phyloP scores from a whole-genome alignment of 1,284 basidiomycete species.

The Kwoniella shivajii region DNA sequence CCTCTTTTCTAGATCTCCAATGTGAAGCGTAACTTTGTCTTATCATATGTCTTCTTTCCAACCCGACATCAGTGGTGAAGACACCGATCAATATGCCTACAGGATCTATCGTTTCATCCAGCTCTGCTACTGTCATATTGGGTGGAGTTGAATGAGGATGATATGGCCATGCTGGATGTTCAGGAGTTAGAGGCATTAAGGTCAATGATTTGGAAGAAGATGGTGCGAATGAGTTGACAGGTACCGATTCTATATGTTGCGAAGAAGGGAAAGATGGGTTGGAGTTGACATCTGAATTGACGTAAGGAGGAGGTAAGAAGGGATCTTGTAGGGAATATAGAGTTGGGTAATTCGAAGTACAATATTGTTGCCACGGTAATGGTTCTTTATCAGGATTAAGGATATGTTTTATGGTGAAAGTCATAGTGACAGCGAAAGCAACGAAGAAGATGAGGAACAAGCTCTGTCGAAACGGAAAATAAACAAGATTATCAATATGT shows the following conservation, averaged over 20 bases:
- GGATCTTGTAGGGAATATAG: constrained; percentile 46
- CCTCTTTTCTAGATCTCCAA: constrained; percentile 71
- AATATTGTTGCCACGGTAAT: constrained; percentile 91
- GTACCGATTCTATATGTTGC: constrained; percentile 5
- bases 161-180: constrained; percentile 53
- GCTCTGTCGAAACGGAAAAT: constrained; percentile 14
- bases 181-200: constrained; percentile 35
- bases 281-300: constrained; percentile 15
- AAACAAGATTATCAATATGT: neutral
- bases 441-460: constrained; percentile 69
- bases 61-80: constrained; percentile 82
- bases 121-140: constrained; percentile 20
- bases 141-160: constrained; percentile 25
- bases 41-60: constrained; percentile 85
- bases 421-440: constrained; percentile 60
- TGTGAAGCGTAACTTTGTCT: constrained; percentile 88
- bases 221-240: constrained; percentile 19
- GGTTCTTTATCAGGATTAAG: constrained; percentile 95
- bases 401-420: constrained; percentile 80
- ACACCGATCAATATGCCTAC: constrained; percentile 88
- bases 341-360: constrained; percentile 62
- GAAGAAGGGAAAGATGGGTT: constrained; percentile 8
- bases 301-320: constrained; percentile 6
- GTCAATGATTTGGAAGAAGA: constrained; percentile 17
- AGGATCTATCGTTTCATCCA: constrained; percentile 74